A percentile compares a stretch with the other conserved stretches of the same genome.
Conservation (phyloP, 495 filamentous ascomycete species). For the Penicillium simplicissimum region DNA sequence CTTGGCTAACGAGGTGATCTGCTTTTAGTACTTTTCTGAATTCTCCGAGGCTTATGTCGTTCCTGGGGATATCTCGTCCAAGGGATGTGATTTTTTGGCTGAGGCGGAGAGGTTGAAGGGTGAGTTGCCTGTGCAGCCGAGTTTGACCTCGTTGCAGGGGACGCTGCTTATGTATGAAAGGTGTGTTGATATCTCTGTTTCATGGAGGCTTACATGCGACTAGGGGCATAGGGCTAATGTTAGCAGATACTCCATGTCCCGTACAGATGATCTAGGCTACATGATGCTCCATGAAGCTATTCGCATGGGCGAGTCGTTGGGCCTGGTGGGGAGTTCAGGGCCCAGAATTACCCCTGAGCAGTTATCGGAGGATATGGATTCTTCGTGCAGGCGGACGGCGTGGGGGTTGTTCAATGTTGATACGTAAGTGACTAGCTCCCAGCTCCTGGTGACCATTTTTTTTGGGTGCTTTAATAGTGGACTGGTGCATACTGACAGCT, state of each 20-base stretch:
- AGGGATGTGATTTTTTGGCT: slow-evolving; percentile 44
- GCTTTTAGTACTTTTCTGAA: slow-evolving; percentile 45
- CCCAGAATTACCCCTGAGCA: slow-evolving; percentile 21
- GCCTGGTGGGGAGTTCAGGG: slow-evolving; percentile 34
- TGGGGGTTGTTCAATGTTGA: slow-evolving; percentile 51
- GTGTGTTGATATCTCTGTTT: slow-evolving; percentile 16
- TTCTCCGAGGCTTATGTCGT: slow-evolving; percentile 47
- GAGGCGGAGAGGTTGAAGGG: slow-evolving; percentile 42
- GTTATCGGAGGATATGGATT: slow-evolving; percentile 37
- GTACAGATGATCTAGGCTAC: slow-evolving; percentile 45
- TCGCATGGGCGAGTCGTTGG: slow-evolving; percentile 38
- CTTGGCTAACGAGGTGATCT: neutral
- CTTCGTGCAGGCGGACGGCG: slow-evolving; percentile 37
- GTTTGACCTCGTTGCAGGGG: slow-evolving; percentile 41
- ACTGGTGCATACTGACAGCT: neutral
- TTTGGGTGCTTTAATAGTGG: neutral
- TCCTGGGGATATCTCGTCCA: slow-evolving; percentile 45
- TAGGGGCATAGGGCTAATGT: neutral
- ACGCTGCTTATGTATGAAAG: slow-evolving; percentile 46
- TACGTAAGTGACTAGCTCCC: slow-evolving; percentile 33
- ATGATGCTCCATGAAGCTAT: slow-evolving; percentile 46
- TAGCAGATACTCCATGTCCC: slow-evolving; percentile 43
- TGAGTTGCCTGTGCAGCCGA: slow-evolving; percentile 28
- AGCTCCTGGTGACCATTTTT: no score
- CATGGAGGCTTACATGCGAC: neutral